phyloP scores from a whole-genome alignment of 2,329 filamentous ascomycete genomes.

The Pseudogymnoascus sp. region DNA sequence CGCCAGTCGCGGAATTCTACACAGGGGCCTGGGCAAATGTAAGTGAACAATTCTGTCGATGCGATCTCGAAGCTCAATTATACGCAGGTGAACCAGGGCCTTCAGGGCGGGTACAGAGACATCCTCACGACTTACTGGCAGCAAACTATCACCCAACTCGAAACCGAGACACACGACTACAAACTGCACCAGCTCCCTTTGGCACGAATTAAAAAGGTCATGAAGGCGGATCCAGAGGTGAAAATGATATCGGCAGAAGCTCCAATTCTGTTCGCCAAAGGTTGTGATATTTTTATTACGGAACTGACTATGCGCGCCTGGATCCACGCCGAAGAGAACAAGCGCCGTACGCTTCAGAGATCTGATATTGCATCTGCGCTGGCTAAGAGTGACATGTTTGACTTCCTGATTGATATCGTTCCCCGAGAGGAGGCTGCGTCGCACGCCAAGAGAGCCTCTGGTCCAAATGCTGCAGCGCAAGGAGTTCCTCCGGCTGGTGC shows the following conservation, averaged over 20 bases:
- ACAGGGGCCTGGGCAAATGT: slow-evolving; percentile 94
- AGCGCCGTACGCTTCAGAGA: slow-evolving; percentile 86
- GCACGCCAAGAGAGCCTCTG: slow-evolving; percentile 66
- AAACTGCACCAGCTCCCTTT: slow-evolving; percentile 95
- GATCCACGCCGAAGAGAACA: slow-evolving; percentile 99
- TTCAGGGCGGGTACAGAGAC: slow-evolving; percentile 88
- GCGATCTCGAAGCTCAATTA: slow-evolving; percentile 20
- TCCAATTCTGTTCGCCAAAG: slow-evolving; percentile 95
- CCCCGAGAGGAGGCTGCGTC: slow-evolving; percentile 86
- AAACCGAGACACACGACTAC: slow-evolving; percentile 94
- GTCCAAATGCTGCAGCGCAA: slow-evolving; percentile 38
- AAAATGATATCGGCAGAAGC: slow-evolving; percentile 99
- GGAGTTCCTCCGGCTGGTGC: slow-evolving; percentile 39
- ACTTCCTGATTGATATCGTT: slow-evolving; percentile 98
- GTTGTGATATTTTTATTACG: slow-evolving; percentile 98
- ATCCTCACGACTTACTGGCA: slow-evolving; percentile 99
- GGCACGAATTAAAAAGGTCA: slow-evolving; percentile 99
- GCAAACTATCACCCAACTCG: slow-evolving; percentile 91
- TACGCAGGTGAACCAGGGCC: slow-evolving; percentile 80
- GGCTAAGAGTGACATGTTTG: slow-evolving; percentile 98
- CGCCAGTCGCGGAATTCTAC: slow-evolving; percentile 83
- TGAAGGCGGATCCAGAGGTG: slow-evolving; percentile 98
- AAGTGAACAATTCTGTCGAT: slow-evolving; percentile 29
- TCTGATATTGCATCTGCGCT: slow-evolving; percentile 94
- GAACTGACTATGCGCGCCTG: slow-evolving; percentile 98